Percentiles rank a stretch among this genome's conserved stretches.
These are phyloP conservation scores for Candida tunisiensis DNA, from an alignment of 1,139 yeast genomes.

Conservation along the genomic window DNA sequence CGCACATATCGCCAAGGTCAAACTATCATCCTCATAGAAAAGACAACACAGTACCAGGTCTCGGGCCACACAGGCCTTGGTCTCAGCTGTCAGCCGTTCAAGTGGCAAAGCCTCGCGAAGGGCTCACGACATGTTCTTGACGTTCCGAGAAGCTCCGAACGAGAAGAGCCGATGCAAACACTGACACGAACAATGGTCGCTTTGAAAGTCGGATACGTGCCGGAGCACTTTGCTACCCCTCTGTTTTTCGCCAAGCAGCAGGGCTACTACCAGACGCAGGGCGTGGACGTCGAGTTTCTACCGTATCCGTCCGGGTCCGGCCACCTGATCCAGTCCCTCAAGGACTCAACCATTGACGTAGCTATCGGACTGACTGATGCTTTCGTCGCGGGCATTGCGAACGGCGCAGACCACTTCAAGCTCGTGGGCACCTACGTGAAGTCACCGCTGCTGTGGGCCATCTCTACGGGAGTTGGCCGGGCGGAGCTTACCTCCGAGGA, in stretches of 20 bases:
- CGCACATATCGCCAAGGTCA: too few species aligned
- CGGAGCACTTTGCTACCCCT: conserved; percentile 88
- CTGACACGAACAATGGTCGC: conserved; percentile 3
- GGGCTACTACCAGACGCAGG: conserved; percentile 31
- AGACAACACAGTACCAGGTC: too few species aligned
- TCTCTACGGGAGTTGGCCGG: conserved; percentile 56
- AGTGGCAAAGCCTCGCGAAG: too few species aligned
- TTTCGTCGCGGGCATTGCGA: conserved; percentile 65
- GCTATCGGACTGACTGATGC: conserved; percentile 90
- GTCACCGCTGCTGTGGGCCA: conserved; percentile 83
- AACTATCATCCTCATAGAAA: too few species aligned
- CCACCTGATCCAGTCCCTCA: conserved; percentile 59
- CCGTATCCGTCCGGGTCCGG: conserved; percentile 85
- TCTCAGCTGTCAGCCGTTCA: too few species aligned
- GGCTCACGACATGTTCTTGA: too few species aligned
- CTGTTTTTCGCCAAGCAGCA: conserved; percentile 51
- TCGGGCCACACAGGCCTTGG: too few species aligned
- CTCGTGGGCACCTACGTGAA: conserved; percentile 70
- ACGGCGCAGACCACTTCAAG: conserved; percentile 47
- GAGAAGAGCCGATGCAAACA: too few species aligned
- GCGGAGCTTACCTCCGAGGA: conserved; percentile 31
- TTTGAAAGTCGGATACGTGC: conserved; percentile 59
- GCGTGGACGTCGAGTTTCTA: conserved; percentile 39
- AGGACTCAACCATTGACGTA: conserved; percentile 41
- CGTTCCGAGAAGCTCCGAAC: too few species aligned